A percentile compares a stretch with the other conserved stretches of the same genome.
Evolutionary conservation across 805 yeast species (phyloP).

Genomic region (Limtongia smithiae): DNA sequence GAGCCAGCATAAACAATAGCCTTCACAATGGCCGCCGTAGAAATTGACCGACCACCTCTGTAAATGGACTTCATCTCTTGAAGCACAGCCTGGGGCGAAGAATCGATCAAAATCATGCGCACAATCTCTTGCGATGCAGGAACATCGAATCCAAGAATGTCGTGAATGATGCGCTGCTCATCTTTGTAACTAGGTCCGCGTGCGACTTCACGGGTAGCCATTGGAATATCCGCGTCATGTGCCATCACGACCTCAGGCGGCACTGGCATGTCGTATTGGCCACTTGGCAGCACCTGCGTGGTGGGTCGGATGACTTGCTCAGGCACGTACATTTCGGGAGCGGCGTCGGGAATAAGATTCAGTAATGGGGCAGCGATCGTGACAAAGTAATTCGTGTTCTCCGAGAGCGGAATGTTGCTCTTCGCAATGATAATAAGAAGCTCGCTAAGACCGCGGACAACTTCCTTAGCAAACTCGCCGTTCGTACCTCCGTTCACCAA

Average conservation of each 20-base stretch:
- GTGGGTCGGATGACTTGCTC: neutral
- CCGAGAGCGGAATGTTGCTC: constrained; percentile 1
- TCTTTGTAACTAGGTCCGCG: neutral
- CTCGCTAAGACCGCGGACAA: neutral
- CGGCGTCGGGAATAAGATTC: neutral
- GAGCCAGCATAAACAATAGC: constrained; percentile 15
- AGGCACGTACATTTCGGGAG: neutral
- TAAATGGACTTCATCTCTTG: constrained; percentile 2
- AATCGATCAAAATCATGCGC: constrained; percentile 2
- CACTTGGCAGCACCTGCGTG: neutral
- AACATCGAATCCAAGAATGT: constrained; percentile 6
- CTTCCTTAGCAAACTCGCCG: constrained; percentile 4
- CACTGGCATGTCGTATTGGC: neutral
- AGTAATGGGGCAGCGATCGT: constrained; percentile 11
- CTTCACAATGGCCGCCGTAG: constrained; percentile 15
- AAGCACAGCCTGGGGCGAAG: constrained; percentile 2
- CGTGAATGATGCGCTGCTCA: constrained; percentile 5
- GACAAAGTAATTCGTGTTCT: constrained; percentile 5
- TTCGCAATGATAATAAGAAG: constrained; percentile 3
- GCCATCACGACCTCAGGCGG: constrained; percentile 1
- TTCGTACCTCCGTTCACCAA: constrained; percentile 1
- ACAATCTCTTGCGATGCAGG: constrained; percentile 4
- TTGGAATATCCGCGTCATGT: constrained; percentile 1
- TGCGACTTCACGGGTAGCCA: neutral
- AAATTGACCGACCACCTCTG: constrained; percentile 1